Base-by-base conservation (phyloP, 257 asterid species). In the Verbena officinalis region DNA sequence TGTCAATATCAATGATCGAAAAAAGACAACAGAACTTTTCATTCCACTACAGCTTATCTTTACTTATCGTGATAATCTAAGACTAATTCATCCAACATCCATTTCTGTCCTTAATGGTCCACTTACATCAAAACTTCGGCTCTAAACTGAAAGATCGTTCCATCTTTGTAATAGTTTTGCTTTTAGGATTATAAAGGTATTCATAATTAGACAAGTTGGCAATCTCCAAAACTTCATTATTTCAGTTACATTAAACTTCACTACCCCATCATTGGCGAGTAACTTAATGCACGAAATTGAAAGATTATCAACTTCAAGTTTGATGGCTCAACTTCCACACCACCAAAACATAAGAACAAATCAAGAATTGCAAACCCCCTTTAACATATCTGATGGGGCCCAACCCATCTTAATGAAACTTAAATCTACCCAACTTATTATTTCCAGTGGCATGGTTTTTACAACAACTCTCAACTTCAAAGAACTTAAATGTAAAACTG, bases 321-420 rank as follows among this genome's bases (percentile, higher is more conserved):
- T 65, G 22, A 65, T 54, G 39, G 15, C 67, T 54, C 74, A 59
- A 67, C 62, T 59, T 20, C 65, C 64, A 14, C 63, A 56, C 67
- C 62, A 21, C 6, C 34, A 46, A 57, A 64, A 43, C 23, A 36
- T 51, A 27, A 44, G 44, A 44, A 9, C 17, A 17, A 27, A 62
- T 31, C 56, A 57, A 55, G 56, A 53, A 44, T 12, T 38, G 43
- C 51, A 46, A 73, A 24, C 33, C 49, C 8, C 42, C 36, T 36
- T 21, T 11, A n/a, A 34, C 59, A 59, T 1, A 23, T 22, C 34
- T 4, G 39, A 23, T 53, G 20, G 22, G 16, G 23, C 38, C 33
- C 33, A 2, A 27, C 42, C 2, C 12, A 60, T 34, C 52, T 2
- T 27, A 36, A 51, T 39, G 62, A 38, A 54, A 23, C 43, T 34